phyloP scores from a whole-genome alignment of 2,329 filamentous ascomycete genomes.

The Ceratocystis alfenasii region DNA sequence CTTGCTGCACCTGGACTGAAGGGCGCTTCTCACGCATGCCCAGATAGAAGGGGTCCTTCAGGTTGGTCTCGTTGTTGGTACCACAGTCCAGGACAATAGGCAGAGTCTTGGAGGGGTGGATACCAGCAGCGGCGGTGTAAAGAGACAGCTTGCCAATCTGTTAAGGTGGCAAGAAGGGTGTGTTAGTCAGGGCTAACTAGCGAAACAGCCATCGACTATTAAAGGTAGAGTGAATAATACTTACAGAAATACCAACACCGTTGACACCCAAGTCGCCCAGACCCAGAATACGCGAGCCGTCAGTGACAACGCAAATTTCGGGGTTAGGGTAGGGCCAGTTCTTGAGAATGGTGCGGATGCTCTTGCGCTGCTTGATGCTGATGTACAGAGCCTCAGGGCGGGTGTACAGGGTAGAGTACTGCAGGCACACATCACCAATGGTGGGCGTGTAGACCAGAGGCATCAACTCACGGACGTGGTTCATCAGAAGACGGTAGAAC shows the following conservation, averaged over 20 bases:
- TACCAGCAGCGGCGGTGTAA: conserved; percentile 91
- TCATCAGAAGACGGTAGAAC: conserved; percentile 70
- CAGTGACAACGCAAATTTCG: conserved; percentile 92
- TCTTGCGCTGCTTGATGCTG: conserved; percentile 85
- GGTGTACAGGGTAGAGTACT: conserved; percentile 93
- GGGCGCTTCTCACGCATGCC: conserved; percentile 77
- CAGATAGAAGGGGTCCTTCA: conserved; percentile 68
- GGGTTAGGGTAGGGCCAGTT: conserved; percentile 89
- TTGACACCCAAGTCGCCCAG: conserved; percentile 93
- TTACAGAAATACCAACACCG: conserved; percentile 88
- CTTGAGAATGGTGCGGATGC: conserved; percentile 72
- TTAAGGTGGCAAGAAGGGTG: neutral
- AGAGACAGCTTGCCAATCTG: conserved; percentile 85
- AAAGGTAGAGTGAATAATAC: conserved; percentile 28
- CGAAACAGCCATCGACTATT: neutral
- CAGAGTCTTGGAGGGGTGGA: conserved; percentile 74
- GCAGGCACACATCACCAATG: conserved; percentile 89
- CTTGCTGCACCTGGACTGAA: conserved; percentile 63
- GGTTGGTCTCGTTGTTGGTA: conserved; percentile 54
- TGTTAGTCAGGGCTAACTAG: conserved; percentile 12
- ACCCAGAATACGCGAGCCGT: conserved; percentile 84
- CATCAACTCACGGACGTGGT: conserved; percentile 66
- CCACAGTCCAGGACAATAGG: conserved; percentile 57
- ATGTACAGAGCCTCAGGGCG: conserved; percentile 93
- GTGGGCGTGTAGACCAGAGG: conserved; percentile 79